phyloP scores from a whole-genome alignment of 345 rosid species.

The Gynandropsis gynandra region DNA sequence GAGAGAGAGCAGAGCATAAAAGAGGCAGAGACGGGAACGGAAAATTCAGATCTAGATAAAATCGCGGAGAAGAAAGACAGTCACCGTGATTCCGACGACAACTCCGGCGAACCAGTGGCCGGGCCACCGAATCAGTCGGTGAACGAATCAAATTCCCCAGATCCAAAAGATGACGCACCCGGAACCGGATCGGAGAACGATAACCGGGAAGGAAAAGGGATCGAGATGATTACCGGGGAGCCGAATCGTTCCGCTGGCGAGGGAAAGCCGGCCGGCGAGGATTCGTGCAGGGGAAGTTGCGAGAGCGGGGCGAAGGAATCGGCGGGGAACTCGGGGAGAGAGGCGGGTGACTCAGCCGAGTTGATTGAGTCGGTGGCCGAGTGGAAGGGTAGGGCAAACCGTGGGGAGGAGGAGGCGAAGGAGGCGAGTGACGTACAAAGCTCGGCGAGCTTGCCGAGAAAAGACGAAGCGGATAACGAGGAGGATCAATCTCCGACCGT shows the following conservation, averaged over 20 bases:
- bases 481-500: conserved; percentile 34
- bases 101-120: conserved; percentile 10
- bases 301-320: conserved; percentile 35
- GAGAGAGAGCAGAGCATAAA: conserved; percentile 40
- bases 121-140: conserved; percentile 34
- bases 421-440: conserved; percentile 60
- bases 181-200: conserved; percentile 23
- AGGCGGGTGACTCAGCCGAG: conserved; percentile 28
- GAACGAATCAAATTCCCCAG: conserved; percentile 47
- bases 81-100: conserved; percentile 11
- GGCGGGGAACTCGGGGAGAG: conserved; percentile 24
- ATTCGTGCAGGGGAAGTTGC: conserved; percentile 41
- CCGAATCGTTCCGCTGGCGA: conserved; percentile 9
- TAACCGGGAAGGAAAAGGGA: conserved; percentile 21
- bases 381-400: conserved; percentile 22
- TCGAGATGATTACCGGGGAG: background rate
- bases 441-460: conserved; percentile 46
- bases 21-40: conserved; percentile 14
- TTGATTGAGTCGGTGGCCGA: conserved; percentile 31
- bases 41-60: conserved; percentile 42
- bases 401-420: conserved; percentile 22
- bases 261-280: conserved; percentile 23
- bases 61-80: conserved; percentile 14
- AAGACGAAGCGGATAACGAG: conserved; percentile 37
- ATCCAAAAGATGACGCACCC: conserved; percentile 24